Evolutionary conservation across 805 yeast species (phyloP), one percentile per base, ranked within the genome.

Genomic region (Saccharomycopsis selenospora): DNA sequence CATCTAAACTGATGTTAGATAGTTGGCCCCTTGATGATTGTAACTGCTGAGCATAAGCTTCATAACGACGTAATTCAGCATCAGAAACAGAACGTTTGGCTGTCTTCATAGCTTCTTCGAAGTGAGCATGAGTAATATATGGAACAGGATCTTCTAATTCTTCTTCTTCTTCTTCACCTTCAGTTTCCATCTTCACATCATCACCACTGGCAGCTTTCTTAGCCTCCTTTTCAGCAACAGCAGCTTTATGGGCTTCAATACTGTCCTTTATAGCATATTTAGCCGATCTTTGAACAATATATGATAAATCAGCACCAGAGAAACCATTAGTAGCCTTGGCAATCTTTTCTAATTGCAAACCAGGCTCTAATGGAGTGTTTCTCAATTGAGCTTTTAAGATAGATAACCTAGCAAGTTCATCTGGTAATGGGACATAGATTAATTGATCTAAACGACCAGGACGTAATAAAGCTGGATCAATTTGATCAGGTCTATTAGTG

Each of bases 101-200:
- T 1, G 98, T 89, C 81, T 91, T 90, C 99, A 93, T 93, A 42
- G 99, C 99, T 74, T 93, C 98, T 69, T 93, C 96, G 61, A 93
- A 89, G 67, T 93, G 99, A 46, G 82, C 83, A 64, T 84, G 85
- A 26, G 96, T 86, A 61, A 93, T 91, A 67, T 68, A 93, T 61
- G 99, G 99, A 58, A 93, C 99, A 26, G 95, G 88, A 66, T 93
- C 99, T 63, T 81, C 89, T 60, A 79, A 86, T 66, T 79, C 87
- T 53, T 76, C 87, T 57, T 69, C 65, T 61, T 69, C 67, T 51
- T 61, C 66, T 17, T 59, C 56, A 33, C 61, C 61, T 27, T 49
- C 48, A 26, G 58, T 49, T 56, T 68, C 72, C 73, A 71, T 73
- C 55, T 71, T 77, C 48, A 69, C 84, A 43, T 70, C 71, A 57